Percentiles rank a stretch among this genome's conserved stretches.
phyloP scores from a whole-genome alignment of 2,329 filamentous ascomycete species.

The Ophiostoma tasmaniense region DNA sequence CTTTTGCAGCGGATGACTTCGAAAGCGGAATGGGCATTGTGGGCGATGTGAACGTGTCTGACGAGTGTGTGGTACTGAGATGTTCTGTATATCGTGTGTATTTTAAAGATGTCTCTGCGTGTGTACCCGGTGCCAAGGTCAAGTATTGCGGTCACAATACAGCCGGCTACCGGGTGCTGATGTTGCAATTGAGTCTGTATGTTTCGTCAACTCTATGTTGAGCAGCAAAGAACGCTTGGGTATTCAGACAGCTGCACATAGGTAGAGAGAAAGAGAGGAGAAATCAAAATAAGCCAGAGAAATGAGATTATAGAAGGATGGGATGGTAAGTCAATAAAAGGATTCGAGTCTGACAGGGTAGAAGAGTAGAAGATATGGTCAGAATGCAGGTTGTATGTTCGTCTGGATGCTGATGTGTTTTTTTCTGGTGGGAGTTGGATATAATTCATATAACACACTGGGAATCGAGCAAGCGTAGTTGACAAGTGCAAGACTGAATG shows the following conservation, averaged over 20 bases:
- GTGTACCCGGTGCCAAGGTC: conserved; percentile 10
- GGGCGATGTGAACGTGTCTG: background rate
- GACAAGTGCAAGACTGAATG: background rate
- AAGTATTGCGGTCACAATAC: conserved; percentile 6
- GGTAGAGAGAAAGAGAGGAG: background rate
- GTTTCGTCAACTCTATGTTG: background rate
- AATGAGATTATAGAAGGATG: background rate
- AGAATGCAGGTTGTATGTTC: background rate
- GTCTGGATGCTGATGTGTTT: background rate
- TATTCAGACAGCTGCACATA: too few relatives aligned
- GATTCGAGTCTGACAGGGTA: background rate
- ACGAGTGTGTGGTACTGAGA: background rate
- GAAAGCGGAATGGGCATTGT: conserved; percentile 14
- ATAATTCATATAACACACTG: background rate
- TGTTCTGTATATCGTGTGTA: background rate
- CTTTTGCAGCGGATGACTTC: conserved; percentile 2
- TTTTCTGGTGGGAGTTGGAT: background rate
- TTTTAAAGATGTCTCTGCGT: background rate
- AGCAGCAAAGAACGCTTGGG: background rate
- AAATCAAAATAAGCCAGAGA: background rate
- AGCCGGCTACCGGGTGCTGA: background rate
- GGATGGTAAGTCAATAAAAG: background rate
- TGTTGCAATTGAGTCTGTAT: background rate
- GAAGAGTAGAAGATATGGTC: background rate
- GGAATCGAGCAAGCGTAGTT: background rate